Conservation (phyloP, 2,329 filamentous ascomycete genomes). For the Chrysosporium queenslandicum region DNA sequence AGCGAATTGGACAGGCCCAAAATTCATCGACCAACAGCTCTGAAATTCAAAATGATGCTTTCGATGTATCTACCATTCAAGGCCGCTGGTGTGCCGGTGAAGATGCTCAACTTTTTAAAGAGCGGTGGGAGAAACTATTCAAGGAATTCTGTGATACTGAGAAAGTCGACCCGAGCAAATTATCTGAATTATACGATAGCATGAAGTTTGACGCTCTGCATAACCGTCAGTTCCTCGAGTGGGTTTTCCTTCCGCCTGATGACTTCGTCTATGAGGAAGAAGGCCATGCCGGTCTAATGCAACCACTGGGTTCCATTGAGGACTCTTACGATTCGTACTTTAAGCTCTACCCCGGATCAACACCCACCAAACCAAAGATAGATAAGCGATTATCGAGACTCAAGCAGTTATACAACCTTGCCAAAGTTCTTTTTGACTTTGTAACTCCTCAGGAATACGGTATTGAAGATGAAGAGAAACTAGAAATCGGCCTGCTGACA, state of each 20-base stretch:
- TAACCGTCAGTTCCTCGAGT: slow-evolving; percentile 91
- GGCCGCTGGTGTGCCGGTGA: slow-evolving; percentile 93
- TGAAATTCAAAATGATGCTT: slow-evolving; percentile 29
- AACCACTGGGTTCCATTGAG: slow-evolving; percentile 39
- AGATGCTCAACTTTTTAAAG: slow-evolving; percentile 86
- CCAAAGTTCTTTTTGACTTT: slow-evolving; percentile 94
- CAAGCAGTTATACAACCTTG: slow-evolving; percentile 82
- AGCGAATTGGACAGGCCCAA: slow-evolving; percentile 52
- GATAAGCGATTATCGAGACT: slow-evolving; percentile 80
- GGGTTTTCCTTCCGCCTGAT: slow-evolving; percentile 85
- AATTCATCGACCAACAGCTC: slow-evolving; percentile 15
- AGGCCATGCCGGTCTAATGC: slow-evolving; percentile 33
- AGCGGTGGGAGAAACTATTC: slow-evolving; percentile 97
- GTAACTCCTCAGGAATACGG: slow-evolving; percentile 98
- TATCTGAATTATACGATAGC: slow-evolving; percentile 95
- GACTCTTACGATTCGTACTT: slow-evolving; percentile 65
- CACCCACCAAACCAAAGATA: slow-evolving; percentile 63
- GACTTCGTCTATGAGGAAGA: slow-evolving; percentile 63
- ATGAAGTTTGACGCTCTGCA: slow-evolving; percentile 99
- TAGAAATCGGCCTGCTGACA: slow-evolving; percentile 94
- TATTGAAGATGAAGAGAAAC: slow-evolving; percentile 87
- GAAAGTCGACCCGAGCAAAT: slow-evolving; percentile 97
- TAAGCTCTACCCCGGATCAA: slow-evolving; percentile 72
- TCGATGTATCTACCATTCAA: slow-evolving; percentile 62
- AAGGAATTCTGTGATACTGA: slow-evolving; percentile 92